Evolutionary conservation across 1,284 basidiomycete species (phyloP), one percentile per base, ranked within the genome.

Genomic region (Singerocomus rubriflavus): DNA sequence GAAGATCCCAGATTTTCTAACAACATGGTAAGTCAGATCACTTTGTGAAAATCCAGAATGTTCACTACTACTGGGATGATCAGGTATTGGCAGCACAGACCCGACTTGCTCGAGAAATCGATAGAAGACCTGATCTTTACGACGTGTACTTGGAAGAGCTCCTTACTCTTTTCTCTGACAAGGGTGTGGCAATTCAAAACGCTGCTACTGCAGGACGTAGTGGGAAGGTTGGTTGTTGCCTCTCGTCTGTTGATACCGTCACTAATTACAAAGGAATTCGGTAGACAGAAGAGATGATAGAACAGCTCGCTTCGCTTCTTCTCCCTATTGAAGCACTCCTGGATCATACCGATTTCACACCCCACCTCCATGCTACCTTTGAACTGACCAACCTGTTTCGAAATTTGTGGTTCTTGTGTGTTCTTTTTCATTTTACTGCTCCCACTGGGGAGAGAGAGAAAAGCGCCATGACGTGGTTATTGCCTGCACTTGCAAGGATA

Each of bases 381-480:
- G 85, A 85, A 40, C 67, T 91, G n/a, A 85, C 91, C 5, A 77
- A 84, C 5, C 75, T 93, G 16, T 99, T 98, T 79, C 82, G 95
- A 42, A 94, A 93, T 66, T 80, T 95, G 72, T 99, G 96, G 96
- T 93, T 97, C 71, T 72, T 98, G 12, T 93, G 91, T 61, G 82
- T 90, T 16, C 77, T 98, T 13, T 93, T 94, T 62, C 83, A 88
- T 33, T 88, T 93, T 57, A 85, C 67, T 17, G 41, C 74, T 68
- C 50, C 73, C 57, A 54, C 67, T 53, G 68, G 80, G 64, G 64
- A 67, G 27, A 64, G 55, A 52, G 78, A 80, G 44, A 75, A 73
- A 37, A 75, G 76, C 34, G 83, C 88, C 6, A 85, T 86, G 73
- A 80, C 85, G 36, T 90, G 89, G 85, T 79, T 89, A 49, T 76